Evolutionary conservation across 345 rosid species (phyloP).

Genomic region (Eucalyptus erythrocorys): DNA sequence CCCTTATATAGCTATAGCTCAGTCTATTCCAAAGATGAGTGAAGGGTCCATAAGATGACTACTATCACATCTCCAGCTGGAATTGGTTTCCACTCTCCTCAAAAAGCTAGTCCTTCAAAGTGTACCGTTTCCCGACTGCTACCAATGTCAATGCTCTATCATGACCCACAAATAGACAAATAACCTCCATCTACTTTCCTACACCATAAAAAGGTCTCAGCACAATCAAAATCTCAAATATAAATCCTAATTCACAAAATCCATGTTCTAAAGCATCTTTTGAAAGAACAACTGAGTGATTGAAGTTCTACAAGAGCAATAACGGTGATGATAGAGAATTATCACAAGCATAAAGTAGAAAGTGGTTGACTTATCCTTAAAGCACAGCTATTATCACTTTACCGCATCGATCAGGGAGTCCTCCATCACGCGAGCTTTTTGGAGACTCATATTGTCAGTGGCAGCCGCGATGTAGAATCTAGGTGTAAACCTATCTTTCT

Average conservation of each 20-base stretch:
- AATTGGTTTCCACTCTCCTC: not conserved
- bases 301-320: not conserved
- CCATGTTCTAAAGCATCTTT: not conserved
- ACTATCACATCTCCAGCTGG: not conserved
- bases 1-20: not conserved
- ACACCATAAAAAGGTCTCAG: not conserved
- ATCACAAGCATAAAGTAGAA: not conserved
- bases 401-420: constrained; percentile 37
- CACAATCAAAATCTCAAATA: not conserved
- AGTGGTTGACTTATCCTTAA: not conserved
- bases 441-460: constrained; percentile 93
- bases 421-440: constrained; percentile 78
- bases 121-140: not conserved
- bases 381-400: not conserved
- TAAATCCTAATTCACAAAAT: not conserved
- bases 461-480: constrained; percentile 87
- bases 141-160: not conserved
- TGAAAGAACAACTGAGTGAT: not conserved
- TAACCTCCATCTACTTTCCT: not conserved
- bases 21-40: not conserved
- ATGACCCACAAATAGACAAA: not conserved
- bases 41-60: not conserved
- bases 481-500: constrained; percentile 49
- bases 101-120: not conserved
- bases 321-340: not conserved